Evolutionary conservation across 108 stramenopile species (phyloP).

Genomic region (Cylindrotheca closterium): DNA sequence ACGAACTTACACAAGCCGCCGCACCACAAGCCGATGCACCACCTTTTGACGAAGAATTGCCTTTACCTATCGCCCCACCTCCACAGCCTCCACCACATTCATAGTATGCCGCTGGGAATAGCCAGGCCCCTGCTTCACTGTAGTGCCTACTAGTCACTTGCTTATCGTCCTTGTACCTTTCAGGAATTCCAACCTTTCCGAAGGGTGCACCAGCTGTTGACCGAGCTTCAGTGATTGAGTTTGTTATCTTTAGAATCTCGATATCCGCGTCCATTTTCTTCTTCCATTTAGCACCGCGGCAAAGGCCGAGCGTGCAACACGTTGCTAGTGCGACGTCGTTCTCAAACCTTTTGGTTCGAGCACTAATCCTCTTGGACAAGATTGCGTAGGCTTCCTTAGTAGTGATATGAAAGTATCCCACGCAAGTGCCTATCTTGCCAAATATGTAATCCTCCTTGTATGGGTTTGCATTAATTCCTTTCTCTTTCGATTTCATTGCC

Average conservation of each 20-base stretch:
- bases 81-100: slow-evolving; percentile 1
- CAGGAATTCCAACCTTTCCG: not conserved
- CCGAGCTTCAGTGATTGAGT: not conserved
- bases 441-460: slow-evolving; percentile 9
- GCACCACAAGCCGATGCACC: too few relatives aligned
- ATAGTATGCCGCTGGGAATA: not conserved
- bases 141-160: not conserved
- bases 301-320: not conserved
- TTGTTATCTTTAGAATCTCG: not conserved
- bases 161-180: not conserved
- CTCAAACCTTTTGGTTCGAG: too few relatives aligned
- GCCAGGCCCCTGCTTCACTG: not conserved
- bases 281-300: not conserved
- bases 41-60: too few relatives aligned
- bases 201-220: not conserved
- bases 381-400: slow-evolving; percentile 4
- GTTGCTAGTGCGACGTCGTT: too few relatives aligned
- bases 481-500: not conserved
- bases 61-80: too few relatives aligned
- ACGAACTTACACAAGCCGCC: too few relatives aligned
- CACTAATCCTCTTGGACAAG: too few relatives aligned
- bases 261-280: not conserved
- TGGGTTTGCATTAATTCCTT: slow-evolving; percentile 8
- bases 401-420: slow-evolving; percentile 7
- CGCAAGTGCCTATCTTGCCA: not conserved